Conservation (phyloP, 495 filamentous ascomycete genomes). For the Eremomyces bilateralis region DNA sequence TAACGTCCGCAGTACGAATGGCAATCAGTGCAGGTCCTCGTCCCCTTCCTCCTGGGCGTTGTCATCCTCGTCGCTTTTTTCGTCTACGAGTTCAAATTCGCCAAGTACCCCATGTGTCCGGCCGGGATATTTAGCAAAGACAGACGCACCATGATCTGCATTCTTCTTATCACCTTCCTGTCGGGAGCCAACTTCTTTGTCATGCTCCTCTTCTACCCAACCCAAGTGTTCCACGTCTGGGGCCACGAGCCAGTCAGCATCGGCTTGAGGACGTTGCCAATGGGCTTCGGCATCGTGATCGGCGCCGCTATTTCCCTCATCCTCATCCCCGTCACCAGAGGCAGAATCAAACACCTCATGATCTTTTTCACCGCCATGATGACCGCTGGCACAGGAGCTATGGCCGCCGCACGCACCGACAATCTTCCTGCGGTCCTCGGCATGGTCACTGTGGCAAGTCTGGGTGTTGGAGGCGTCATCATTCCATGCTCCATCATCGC, state of each 20-base stretch:
- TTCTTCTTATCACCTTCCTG: constrained; percentile 17
- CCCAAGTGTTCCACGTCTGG: constrained; percentile 15
- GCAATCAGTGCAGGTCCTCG: constrained; percentile 13
- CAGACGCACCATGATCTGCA: constrained; percentile 8
- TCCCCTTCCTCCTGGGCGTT: constrained; percentile 13
- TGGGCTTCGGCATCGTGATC: constrained; percentile 13
- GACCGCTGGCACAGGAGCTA: constrained; percentile 11
- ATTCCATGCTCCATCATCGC: constrained; percentile 14
- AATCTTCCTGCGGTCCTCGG: constrained; percentile 11
- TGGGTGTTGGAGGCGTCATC: constrained; percentile 18
- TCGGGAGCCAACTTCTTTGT: constrained; percentile 16
- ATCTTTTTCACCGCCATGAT: constrained; percentile 8
- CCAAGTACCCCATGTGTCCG: constrained; percentile 15
- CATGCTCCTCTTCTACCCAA: constrained; percentile 19
- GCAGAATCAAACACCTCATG: constrained; percentile 10
- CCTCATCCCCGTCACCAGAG: constrained; percentile 10
- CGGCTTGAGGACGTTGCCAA: constrained; percentile 12
- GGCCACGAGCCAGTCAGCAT: constrained; percentile 13
- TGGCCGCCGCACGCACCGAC: constrained; percentile 8
- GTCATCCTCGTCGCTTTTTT: constrained; percentile 12
- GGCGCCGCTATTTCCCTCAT: constrained; percentile 13
- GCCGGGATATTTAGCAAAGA: constrained; percentile 9
- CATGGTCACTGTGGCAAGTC: constrained; percentile 11
- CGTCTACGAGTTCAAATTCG: constrained; percentile 14
- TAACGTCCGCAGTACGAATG: constrained; percentile 10